These are phyloP conservation scores for Raffaelea deltoideospora DNA, from an alignment of 2,329 filamentous ascomycete species.

Conservation along the genomic window DNA sequence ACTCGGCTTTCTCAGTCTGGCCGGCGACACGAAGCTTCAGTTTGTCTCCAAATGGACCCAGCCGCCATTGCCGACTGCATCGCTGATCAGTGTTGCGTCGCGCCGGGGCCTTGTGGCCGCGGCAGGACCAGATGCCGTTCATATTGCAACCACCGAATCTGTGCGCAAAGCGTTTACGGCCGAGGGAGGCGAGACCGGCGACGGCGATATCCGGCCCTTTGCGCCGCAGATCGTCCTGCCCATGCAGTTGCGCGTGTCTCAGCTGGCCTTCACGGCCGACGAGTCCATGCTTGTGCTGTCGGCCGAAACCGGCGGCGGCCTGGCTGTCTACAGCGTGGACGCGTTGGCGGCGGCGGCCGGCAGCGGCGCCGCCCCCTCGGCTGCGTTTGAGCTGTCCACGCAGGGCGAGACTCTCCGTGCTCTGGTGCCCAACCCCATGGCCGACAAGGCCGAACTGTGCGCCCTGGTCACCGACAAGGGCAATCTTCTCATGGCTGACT, in stretches of 20 bases:
- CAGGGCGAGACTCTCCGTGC: conserved; percentile 59
- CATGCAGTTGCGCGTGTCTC: conserved; percentile 63
- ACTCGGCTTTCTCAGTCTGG: conserved; percentile 67
- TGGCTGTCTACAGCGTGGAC: conserved; percentile 70
- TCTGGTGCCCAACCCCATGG: conserved; percentile 65
- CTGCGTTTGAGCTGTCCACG: conserved; percentile 62
- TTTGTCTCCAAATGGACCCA: conserved; percentile 66
- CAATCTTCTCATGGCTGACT: conserved; percentile 68
- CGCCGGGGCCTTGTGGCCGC: conserved; percentile 71
- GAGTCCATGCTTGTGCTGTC: conserved; percentile 74
- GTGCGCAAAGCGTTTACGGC: conserved; percentile 61
- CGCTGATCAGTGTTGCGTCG: conserved; percentile 71
- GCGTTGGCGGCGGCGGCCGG: conserved; percentile 47
- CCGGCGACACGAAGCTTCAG: conserved; percentile 69
- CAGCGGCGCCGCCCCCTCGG: conserved; percentile 26
- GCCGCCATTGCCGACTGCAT: conserved; percentile 61
- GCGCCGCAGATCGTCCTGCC: conserved; percentile 58
- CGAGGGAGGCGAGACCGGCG: conserved; percentile 24
- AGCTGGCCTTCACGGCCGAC: conserved; percentile 81
- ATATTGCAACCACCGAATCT: conserved; percentile 61
- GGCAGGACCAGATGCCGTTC: conserved; percentile 65
- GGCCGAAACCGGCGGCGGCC: conserved; percentile 63
- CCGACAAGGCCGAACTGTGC: conserved; percentile 57
- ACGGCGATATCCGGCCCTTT: conserved; percentile 54
- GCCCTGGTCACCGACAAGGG: conserved; percentile 70